Evolutionary conservation across 2,329 filamentous ascomycete species (phyloP), one percentile per base, ranked within the genome.

Genomic region (Beauveria scarabaeidicola): DNA sequence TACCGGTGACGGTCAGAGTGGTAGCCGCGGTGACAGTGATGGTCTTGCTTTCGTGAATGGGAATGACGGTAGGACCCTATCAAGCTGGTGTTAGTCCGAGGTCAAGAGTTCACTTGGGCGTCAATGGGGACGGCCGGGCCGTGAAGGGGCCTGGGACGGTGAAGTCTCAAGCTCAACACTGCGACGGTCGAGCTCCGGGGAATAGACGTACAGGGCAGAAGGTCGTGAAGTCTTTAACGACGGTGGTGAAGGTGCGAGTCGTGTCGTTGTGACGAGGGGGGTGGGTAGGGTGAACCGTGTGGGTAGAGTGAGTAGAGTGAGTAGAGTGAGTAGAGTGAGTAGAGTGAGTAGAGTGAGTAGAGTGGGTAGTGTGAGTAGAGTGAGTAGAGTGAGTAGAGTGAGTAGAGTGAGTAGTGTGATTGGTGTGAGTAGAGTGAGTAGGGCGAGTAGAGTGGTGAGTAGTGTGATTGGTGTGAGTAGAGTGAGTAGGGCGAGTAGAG

Each of bases 1-100:
- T 67, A 78, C 75, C 75, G 57, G 74, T 77, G 64, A 80, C 69
- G 63, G 77, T 79, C 60, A 80, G 56, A 46, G 73, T 76, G 38
- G 73, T 76, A 29, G 71, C 68, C 62, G 68, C 63, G 21, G 73
- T 76, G 61, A 72, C 75, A 29, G 74, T 79, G 66, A 76, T 77
- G 53, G 77, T 79, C 61, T 74, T 73, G 59, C 72, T 70, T 66
- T 72, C 70, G 29, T 38, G 38, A 36, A 73, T 66, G 60, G 74
- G 71, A 36, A 77, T 61, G 7, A 43, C 72, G 55, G 72, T 74
- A 15, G 74, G 69, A 47, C 66, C 68, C 68, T 73, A 66, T 69
- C 10, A 9, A 67, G 66, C 21, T 62, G 59, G 66, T 71, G 29
- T 41, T 43, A 50, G 40, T 57, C 41, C 41, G 11, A 15, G 17